phyloP scores from a whole-genome alignment of 495 filamentous ascomycete genomes.

The Xylaria nigripes region DNA sequence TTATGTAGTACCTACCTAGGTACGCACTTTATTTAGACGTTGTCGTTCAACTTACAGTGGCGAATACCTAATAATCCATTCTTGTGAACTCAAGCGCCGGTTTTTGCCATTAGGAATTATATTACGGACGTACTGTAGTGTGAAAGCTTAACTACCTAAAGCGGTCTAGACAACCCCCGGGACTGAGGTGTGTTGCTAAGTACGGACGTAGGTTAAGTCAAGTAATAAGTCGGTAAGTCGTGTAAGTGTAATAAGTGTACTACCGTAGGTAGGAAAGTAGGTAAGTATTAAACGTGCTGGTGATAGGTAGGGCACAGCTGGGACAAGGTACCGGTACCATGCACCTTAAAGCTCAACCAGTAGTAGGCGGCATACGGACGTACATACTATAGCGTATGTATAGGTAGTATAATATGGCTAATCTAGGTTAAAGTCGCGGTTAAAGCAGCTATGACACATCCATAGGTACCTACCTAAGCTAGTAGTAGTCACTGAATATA shows the following conservation, averaged over 20 bases:
- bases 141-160: background rate
- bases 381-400: background rate
- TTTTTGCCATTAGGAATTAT: too few relatives aligned
- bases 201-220: too few relatives aligned
- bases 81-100: background rate
- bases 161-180: background rate
- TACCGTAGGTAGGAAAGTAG: too few relatives aligned
- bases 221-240: too few relatives aligned
- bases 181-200: background rate
- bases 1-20: too few relatives aligned
- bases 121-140: too few relatives aligned
- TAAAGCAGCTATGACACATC: background rate
- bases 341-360: background rate
- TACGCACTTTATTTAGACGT: background rate
- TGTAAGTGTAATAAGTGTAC: too few relatives aligned
- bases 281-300: too few relatives aligned
- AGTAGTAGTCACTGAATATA: too few relatives aligned
- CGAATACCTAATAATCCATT: background rate
- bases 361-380: background rate
- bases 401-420: too few relatives aligned
- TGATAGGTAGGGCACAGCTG: background rate
- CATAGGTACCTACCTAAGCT: background rate
- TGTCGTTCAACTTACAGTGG: background rate
- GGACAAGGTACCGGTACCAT: background rate
- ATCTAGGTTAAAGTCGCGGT: too few relatives aligned